These are phyloP conservation scores for Acanthochlamys bracteata DNA, from an alignment of 106 monocot genomes.

Conservation along the genomic window DNA sequence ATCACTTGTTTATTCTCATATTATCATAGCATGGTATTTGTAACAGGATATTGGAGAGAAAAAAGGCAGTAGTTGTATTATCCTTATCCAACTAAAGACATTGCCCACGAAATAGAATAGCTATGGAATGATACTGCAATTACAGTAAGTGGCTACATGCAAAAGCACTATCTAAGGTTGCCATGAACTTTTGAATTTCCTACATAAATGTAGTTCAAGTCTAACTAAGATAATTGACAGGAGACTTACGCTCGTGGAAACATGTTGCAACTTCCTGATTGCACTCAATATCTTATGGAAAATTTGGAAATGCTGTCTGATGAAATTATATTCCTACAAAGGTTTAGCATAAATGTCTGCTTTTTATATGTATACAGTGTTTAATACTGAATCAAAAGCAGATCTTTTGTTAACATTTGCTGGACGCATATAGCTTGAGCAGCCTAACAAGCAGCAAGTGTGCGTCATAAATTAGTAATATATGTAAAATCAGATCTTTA, in stretches of 20 bases:
- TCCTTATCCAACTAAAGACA: slow-evolving; percentile 63
- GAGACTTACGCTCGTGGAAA: slow-evolving; percentile 82
- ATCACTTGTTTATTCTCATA: background rate
- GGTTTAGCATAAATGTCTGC: slow-evolving; percentile 19
- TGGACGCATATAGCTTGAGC: too few relatives aligned
- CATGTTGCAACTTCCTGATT: slow-evolving; percentile 84
- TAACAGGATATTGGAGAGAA: slow-evolving; percentile 86
- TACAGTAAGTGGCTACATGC: slow-evolving; percentile 34
- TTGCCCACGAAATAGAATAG: slow-evolving; percentile 59
- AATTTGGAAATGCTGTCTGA: slow-evolving; percentile 73
- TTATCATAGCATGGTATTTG: background rate
- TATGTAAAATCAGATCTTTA: too few relatives aligned
- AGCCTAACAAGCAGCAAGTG: too few relatives aligned
- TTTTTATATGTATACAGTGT: too few relatives aligned
- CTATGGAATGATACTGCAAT: slow-evolving; percentile 94
- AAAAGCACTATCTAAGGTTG: background rate
- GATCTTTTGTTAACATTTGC: too few relatives aligned
- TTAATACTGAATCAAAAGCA: too few relatives aligned
- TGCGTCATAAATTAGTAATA: too few relatives aligned
- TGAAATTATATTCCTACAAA: slow-evolving; percentile 80
- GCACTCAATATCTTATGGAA: slow-evolving; percentile 95
- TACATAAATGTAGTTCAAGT: background rate
- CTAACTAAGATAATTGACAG: slow-evolving; percentile 33
- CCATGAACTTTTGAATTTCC: background rate
- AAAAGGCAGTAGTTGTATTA: slow-evolving; percentile 67